phyloP scores from a whole-genome alignment of 148 eudicot species.

The Rhododendron williamsianum region DNA sequence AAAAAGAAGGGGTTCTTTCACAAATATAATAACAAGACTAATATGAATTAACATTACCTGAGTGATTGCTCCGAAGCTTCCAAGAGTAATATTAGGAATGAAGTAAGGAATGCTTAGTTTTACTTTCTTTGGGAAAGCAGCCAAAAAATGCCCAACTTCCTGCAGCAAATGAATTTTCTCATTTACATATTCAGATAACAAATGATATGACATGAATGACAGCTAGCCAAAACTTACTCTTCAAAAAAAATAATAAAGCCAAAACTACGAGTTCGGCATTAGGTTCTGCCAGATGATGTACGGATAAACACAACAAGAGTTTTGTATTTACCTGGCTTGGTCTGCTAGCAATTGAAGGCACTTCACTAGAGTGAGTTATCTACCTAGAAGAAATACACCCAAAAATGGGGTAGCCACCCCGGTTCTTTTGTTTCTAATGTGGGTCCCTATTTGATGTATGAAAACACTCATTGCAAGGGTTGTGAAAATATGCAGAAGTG shows the following conservation, averaged over 20 bases:
- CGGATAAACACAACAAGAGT: not conserved
- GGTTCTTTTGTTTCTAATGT: not conserved
- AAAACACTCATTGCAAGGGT: not conserved
- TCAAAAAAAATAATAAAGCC: not conserved
- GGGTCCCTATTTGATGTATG: not conserved
- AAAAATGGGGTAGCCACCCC: not conserved
- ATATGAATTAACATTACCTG: conserved; percentile 42
- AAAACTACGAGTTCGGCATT: not conserved
- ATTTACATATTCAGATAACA: conserved; percentile 25
- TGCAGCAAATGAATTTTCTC: conserved; percentile 40
- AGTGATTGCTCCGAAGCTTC: conserved; percentile 97
- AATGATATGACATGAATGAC: conserved; percentile 18
- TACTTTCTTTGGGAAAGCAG: conserved; percentile 90
- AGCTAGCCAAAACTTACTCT: not conserved
- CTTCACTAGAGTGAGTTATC: not conserved
- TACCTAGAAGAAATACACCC: not conserved
- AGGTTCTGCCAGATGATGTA: not conserved
- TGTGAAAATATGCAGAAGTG: not conserved
- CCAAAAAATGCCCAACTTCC: conserved; percentile 93
- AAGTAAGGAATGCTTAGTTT: conserved; percentile 93
- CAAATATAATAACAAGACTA: not conserved
- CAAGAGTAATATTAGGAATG: conserved; percentile 95
- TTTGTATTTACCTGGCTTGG: not conserved
- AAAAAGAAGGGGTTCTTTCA: not conserved
- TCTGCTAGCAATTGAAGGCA: not conserved